These are phyloP conservation scores for Irpex lacteus DNA, from an alignment of 1,284 basidiomycete genomes.

Conservation along the genomic window DNA sequence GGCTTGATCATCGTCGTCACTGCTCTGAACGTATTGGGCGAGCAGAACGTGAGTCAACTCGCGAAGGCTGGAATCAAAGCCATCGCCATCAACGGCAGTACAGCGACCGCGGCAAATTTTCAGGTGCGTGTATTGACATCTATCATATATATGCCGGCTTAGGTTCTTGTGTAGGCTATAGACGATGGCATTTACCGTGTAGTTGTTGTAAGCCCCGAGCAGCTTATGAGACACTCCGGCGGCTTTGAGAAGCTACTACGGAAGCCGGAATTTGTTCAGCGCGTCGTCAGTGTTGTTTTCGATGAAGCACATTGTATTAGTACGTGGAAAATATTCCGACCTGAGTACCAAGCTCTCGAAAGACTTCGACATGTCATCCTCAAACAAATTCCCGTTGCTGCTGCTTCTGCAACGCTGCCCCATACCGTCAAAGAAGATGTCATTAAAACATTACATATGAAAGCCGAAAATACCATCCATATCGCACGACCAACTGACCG, in stretches of 20 bases:
- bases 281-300: conserved; percentile 27
- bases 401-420: conserved; percentile 4
- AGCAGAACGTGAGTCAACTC: conserved; percentile 14
- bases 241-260: conserved; percentile 25
- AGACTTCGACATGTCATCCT: neutral
- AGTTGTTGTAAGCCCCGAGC: conserved; percentile 32
- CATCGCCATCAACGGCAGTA: conserved; percentile 9
- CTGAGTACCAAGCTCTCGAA: conserved; percentile 27
- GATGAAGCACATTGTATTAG: conserved; percentile 38
- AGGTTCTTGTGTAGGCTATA: conserved; percentile 32
- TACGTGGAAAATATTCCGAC: conserved; percentile 33
- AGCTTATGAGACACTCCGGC: conserved; percentile 22
- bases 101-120: conserved; percentile 4
- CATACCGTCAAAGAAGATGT: neutral
- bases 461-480: neutral
- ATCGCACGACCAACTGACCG: conserved; percentile 5
- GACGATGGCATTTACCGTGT: conserved; percentile 25
- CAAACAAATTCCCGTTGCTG: neutral
- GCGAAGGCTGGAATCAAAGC: conserved; percentile 9
- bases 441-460: neutral
- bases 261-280: conserved; percentile 19
- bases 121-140: conserved; percentile 3
- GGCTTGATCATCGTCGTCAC: conserved; percentile 13
- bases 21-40: conserved; percentile 18
- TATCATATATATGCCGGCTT: too few species aligned